These are phyloP conservation scores for Bimuria novae-zelandiae DNA, from an alignment of 2,329 filamentous ascomycete genomes.

Conservation along the genomic window DNA sequence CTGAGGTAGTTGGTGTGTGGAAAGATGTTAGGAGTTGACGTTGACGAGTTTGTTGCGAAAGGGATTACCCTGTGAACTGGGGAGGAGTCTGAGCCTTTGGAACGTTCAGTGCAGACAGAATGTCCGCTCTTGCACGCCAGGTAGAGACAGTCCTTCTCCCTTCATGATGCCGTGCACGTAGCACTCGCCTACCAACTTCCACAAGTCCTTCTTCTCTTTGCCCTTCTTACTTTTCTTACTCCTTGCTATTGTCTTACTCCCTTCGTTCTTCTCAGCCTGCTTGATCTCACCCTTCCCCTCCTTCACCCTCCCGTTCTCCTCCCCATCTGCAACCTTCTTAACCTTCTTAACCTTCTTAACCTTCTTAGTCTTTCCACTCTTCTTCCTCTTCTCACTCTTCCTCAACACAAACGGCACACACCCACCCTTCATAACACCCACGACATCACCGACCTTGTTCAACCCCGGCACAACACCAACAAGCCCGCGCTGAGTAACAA, in stretches of 20 bases:
- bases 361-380: too few species aligned
- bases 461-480: conserved; percentile 2
- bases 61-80: neutral
- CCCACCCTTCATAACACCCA: conserved; percentile 9
- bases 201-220: neutral
- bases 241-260: too few species aligned
- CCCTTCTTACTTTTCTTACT: too few species aligned
- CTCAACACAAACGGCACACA: conserved; percentile 8
- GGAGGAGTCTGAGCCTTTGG: neutral
- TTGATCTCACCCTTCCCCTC: too few species aligned
- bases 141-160: conserved; percentile 3
- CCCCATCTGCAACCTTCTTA: too few species aligned
- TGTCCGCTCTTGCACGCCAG: neutral
- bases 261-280: too few species aligned
- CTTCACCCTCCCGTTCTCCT: too few species aligned
- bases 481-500: conserved; percentile 11
- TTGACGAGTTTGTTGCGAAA: neutral
- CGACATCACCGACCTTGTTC: conserved; percentile 1
- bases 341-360: too few species aligned
- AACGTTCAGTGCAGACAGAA: neutral
- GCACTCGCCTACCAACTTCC: neutral
- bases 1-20: neutral
- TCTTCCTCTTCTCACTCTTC: neutral
- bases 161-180: conserved; percentile 13
- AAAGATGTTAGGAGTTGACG: neutral